These are phyloP conservation scores for Cardamine chenopodiifolia DNA, from an alignment of 345 rosid species.

Conservation along the genomic window DNA sequence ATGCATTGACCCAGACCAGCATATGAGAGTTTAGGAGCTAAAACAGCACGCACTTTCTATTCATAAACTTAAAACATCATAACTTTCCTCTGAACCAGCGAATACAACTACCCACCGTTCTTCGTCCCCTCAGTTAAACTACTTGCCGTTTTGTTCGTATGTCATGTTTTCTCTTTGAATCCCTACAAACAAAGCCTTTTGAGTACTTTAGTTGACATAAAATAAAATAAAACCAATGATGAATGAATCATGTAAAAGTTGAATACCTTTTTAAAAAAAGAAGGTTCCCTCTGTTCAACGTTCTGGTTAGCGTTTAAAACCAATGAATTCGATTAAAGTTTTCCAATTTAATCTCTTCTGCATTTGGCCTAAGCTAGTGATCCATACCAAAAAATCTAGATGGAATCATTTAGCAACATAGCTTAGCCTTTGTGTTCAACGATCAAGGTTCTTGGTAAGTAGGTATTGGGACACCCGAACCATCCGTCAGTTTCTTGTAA, in stretches of 20 bases:
- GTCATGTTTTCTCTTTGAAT: background rate
- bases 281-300: background rate
- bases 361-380: background rate
- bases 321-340: background rate
- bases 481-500: constrained; percentile 67
- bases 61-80: constrained; percentile 3
- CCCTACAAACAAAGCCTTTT: background rate
- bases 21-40: background rate
- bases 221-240: constrained; percentile 5
- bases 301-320: too few species aligned
- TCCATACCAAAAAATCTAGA: background rate
- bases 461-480: constrained; percentile 77
- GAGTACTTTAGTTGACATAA: background rate
- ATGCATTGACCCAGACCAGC: background rate
- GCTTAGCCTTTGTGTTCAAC: constrained; percentile 22
- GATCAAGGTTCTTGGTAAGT: constrained; percentile 36
- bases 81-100: background rate
- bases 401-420: background rate
- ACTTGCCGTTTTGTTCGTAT: constrained; percentile 10
- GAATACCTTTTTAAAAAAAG: background rate
- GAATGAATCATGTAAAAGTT: constrained; percentile 20
- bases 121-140: background rate
- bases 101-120: background rate
- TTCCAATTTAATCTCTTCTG: background rate
- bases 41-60: constrained; percentile 23